A percentile compares a stretch with the other conserved stretches of the same genome.
phyloP scores from a whole-genome alignment of 2,329 filamentous ascomycete species.

The Orbilia brochopaga region DNA sequence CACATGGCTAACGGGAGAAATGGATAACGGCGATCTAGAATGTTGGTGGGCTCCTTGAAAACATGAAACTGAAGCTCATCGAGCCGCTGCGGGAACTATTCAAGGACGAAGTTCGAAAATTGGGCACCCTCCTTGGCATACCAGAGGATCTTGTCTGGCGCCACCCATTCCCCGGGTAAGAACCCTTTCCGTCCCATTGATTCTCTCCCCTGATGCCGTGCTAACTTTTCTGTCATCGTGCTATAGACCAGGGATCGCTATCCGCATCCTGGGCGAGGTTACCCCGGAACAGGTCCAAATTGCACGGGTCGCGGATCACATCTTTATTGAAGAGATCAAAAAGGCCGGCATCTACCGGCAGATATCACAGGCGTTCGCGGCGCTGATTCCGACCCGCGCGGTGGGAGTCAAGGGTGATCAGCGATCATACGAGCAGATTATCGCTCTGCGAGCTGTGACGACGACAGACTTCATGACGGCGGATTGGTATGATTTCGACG shows the following conservation, averaged over 20 bases:
- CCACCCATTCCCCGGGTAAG: slow-evolving; percentile 76
- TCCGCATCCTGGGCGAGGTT: slow-evolving; percentile 83
- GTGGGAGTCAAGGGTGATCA: slow-evolving; percentile 75
- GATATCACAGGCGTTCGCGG: slow-evolving; percentile 73
- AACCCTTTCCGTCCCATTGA: too few species aligned
- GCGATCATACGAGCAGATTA: slow-evolving; percentile 69
- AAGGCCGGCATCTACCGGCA: slow-evolving; percentile 75
- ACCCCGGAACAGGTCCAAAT: slow-evolving; percentile 80
- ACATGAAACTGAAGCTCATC: slow-evolving; percentile 71
- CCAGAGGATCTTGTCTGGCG: slow-evolving; percentile 77
- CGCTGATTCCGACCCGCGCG: slow-evolving; percentile 69
- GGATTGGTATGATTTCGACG: slow-evolving; percentile 70
- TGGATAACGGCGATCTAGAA: slow-evolving; percentile 57
- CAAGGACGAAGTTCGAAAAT: slow-evolving; percentile 72
- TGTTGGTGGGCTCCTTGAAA: slow-evolving; percentile 70
- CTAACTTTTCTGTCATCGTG: too few species aligned
- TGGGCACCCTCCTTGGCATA: slow-evolving; percentile 74
- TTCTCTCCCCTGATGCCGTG: too few species aligned
- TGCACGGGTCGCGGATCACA: slow-evolving; percentile 75
- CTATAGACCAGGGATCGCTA: slow-evolving; percentile 73
- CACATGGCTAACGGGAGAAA: background rate
- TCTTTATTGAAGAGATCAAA: slow-evolving; percentile 78
- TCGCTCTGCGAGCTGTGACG: slow-evolving; percentile 68
- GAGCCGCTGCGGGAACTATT: slow-evolving; percentile 75
- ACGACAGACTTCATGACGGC: slow-evolving; percentile 76